phyloP scores from a whole-genome alignment of 768 basidiomycete species.

The Trametes elegans region DNA sequence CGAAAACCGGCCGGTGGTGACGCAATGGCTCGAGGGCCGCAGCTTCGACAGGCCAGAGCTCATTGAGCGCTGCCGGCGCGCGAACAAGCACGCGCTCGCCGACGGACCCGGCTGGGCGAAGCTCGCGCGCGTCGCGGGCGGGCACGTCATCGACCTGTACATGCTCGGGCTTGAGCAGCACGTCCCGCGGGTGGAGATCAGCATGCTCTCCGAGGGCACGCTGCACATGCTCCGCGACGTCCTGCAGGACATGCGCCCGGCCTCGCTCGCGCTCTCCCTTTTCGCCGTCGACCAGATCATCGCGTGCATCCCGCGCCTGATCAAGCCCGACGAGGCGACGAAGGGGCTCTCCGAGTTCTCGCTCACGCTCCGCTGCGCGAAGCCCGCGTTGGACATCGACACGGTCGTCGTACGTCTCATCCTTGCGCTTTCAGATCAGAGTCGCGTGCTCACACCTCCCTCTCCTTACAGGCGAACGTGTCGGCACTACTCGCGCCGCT shows the following conservation, averaged over 20 bases:
- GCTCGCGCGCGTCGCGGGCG: neutral
- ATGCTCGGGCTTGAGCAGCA: slow-evolving; percentile 1
- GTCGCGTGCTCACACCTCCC: too few species aligned
- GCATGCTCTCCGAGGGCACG: slow-evolving; percentile 5
- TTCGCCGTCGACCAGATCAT: slow-evolving; percentile 2
- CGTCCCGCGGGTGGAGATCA: neutral
- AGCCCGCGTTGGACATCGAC: neutral
- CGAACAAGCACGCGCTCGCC: neutral
- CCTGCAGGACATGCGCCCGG: slow-evolving; percentile 1
- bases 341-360: neutral
- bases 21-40: neutral
- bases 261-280: neutral
- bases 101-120: neutral
- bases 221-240: neutral
- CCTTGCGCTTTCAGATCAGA: neutral
- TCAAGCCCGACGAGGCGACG: neutral
- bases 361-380: neutral
- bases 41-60: slow-evolving; percentile 1
- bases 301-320: neutral
- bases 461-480: neutral
- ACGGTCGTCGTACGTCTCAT: slow-evolving; percentile 1
- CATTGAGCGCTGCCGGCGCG: slow-evolving; percentile 1
- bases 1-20: neutral
- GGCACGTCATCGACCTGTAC: slow-evolving; percentile 8
- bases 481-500: neutral